Evolutionary conservation across 2,329 filamentous ascomycete species (phyloP).

Genomic region (Fusarium sp.): DNA sequence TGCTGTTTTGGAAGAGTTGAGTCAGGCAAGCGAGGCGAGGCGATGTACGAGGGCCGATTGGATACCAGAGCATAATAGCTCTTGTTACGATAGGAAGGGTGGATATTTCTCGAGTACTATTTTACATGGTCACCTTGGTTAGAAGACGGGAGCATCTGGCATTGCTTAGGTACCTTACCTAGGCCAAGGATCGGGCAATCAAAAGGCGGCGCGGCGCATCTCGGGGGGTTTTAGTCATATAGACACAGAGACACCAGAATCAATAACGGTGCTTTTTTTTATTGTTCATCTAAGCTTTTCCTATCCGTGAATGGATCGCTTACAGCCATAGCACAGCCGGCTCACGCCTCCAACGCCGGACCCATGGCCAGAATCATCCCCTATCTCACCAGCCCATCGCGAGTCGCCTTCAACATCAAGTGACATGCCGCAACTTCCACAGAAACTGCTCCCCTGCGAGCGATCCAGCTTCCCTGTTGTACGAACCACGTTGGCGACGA

Average conservation of each 20-base stretch:
- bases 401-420: constrained; percentile 69
- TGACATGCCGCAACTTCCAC: constrained; percentile 73
- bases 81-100: constrained; percentile 26
- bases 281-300: constrained; percentile 26
- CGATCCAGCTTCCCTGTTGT: constrained; percentile 83
- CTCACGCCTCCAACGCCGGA: constrained; percentile 19
- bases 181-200: constrained; percentile 38
- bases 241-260: constrained; percentile 27
- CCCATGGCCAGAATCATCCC: constrained; percentile 48
- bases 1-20: neutral
- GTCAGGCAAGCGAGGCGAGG: neutral
- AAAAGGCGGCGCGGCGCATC: constrained; percentile 41
- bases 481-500: constrained; percentile 93
- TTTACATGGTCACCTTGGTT: constrained; percentile 25
- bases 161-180: constrained; percentile 15
- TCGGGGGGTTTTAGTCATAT: constrained; percentile 37
- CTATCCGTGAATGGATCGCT: constrained; percentile 66
- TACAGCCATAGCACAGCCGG: constrained; percentile 75
- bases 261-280: constrained; percentile 8
- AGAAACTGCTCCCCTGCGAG: constrained; percentile 54
- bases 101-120: constrained; percentile 15
- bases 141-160: constrained; percentile 33
- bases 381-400: constrained; percentile 68
- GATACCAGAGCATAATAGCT: constrained; percentile 16
- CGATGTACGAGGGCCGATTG: constrained; percentile 3